phyloP scores from a whole-genome alignment of 2,329 filamentous ascomycete species.

The Cladobotryum mycophilum region DNA sequence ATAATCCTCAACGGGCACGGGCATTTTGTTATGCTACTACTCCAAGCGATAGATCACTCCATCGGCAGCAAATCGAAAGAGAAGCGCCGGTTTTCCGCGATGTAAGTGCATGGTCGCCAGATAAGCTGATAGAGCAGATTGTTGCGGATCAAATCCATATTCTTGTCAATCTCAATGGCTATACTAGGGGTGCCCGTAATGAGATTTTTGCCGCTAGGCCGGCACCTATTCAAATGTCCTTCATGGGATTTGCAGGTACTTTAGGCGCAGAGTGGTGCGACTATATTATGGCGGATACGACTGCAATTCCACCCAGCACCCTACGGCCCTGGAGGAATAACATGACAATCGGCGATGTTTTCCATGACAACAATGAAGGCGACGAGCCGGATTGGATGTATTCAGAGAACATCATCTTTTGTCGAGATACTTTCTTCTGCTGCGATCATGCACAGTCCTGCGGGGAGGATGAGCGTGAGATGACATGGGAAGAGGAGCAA shows the following conservation, averaged over 20 bases:
- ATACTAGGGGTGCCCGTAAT: conserved; percentile 92
- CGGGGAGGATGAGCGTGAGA: conserved; percentile 57
- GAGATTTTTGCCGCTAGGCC: conserved; percentile 94
- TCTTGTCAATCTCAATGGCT: conserved; percentile 94
- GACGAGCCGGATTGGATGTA: conserved; percentile 83
- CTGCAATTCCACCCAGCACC: conserved; percentile 75
- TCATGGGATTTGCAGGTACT: conserved; percentile 98
- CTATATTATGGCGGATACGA: conserved; percentile 86
- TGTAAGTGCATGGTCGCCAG: conserved; percentile 78
- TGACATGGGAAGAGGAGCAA: conserved; percentile 82
- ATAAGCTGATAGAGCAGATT: conserved; percentile 80
- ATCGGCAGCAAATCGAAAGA: conserved; percentile 86
- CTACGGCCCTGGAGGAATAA: conserved; percentile 75
- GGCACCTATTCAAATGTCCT: conserved; percentile 97
- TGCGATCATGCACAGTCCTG: conserved; percentile 94
- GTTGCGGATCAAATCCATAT: conserved; percentile 86
- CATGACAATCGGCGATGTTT: conserved; percentile 64
- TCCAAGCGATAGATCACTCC: conserved; percentile 77
- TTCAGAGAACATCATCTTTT: conserved; percentile 93
- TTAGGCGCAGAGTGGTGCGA: conserved; percentile 98
- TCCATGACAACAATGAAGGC: conserved; percentile 58
- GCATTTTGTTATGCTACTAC: conserved; percentile 97
- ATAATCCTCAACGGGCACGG: conserved; percentile 65
- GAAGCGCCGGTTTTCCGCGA: conserved; percentile 90
- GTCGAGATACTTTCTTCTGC: conserved; percentile 93